Conservation (phyloP, 2,329 filamentous ascomycete species). For the Sclerotiophoma versabilis region DNA sequence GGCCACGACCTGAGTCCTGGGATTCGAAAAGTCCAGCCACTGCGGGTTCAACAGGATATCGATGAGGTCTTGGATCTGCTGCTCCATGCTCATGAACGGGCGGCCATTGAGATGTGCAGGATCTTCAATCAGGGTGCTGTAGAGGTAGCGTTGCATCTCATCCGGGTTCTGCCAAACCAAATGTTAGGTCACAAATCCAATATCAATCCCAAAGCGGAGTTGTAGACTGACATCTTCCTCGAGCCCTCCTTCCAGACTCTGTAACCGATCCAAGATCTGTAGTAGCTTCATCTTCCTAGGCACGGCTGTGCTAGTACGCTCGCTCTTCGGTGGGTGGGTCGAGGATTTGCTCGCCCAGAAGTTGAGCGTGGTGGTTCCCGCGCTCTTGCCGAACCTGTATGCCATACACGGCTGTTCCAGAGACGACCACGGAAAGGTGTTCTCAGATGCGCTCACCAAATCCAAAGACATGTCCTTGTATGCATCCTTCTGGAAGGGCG, state of each 20-base stretch:
- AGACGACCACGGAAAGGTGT: constrained; percentile 68
- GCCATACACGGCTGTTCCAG: constrained; percentile 77
- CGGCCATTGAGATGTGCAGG: constrained; percentile 65
- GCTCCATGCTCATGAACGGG: constrained; percentile 69
- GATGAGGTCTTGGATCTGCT: constrained; percentile 76
- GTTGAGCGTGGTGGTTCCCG: constrained; percentile 76
- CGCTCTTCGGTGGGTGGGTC: constrained; percentile 62
- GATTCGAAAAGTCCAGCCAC: constrained; percentile 76
- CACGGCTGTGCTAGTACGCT: constrained; percentile 64
- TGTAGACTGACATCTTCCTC: constrained; percentile 52
- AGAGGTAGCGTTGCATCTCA: constrained; percentile 64
- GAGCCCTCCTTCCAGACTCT: constrained; percentile 51
- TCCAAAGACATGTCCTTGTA: constrained; percentile 50
- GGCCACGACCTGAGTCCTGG: constrained; percentile 75
- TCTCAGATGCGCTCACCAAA: constrained; percentile 44
- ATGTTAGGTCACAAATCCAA: constrained; percentile 37
- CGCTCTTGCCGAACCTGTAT: constrained; percentile 69
- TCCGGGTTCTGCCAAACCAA: constrained; percentile 48
- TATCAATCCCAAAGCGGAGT: constrained; percentile 9
- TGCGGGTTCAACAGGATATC: constrained; percentile 71
- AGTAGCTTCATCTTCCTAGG: constrained; percentile 68
- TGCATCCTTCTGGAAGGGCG: constrained; percentile 43
- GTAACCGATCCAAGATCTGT: constrained; percentile 54
- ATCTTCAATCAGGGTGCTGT: constrained; percentile 71
- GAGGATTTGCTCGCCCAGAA: constrained; percentile 70